Base-by-base conservation (phyloP, 208 protist species). In the Crithidia expoeki region DNA sequence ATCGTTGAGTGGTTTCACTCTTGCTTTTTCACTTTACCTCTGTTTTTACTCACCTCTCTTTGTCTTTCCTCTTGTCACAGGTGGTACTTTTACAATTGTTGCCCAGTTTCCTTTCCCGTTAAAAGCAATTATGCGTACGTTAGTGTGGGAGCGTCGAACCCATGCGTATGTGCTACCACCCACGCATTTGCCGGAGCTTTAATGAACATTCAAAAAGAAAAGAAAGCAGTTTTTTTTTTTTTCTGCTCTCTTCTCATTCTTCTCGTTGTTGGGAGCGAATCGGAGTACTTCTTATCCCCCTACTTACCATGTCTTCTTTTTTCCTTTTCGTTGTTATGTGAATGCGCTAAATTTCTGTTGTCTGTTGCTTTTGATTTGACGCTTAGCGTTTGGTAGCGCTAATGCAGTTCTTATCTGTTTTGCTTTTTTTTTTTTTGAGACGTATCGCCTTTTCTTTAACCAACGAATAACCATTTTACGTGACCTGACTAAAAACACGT, bases 381-480 rank as follows among this genome's bases (percentile, higher is more conserved):
- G 10, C 21, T 14, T 40, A 40, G 36, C 12, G 36, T 40, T 40
- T 40, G 36, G 36, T 40, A 40, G 9, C 36, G 12, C 36, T 40
- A 40, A 5, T 40, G 9, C 36, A 40, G 12, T 5, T 40, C 36
- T 40, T 14, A 5, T 40, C n/a, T n/a, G n/a, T 49, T 4, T 49
- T 21, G 4, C 21, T 53, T 30, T 68, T 47, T 40, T 23, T 56
- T n/a, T 47, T 69, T 16, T 23, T 50, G 4, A 34, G 36, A 47
- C 38, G 51, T 72, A 53, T 50, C 32, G 62, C 30, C 30, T 55
- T 57, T 61, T 53, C 21, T 44, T 46, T 62, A n/a, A 23, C 32
- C 4, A 50, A 47, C 33, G 27, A 53, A 1, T 50, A 21, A 25
- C 53, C 53, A 21, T 27, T 1, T 25, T 42, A 12, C 14, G 4